Evolutionary conservation across 2,329 filamentous ascomycete species (phyloP).

Genomic region (Arthrobotrys entomopaga): DNA sequence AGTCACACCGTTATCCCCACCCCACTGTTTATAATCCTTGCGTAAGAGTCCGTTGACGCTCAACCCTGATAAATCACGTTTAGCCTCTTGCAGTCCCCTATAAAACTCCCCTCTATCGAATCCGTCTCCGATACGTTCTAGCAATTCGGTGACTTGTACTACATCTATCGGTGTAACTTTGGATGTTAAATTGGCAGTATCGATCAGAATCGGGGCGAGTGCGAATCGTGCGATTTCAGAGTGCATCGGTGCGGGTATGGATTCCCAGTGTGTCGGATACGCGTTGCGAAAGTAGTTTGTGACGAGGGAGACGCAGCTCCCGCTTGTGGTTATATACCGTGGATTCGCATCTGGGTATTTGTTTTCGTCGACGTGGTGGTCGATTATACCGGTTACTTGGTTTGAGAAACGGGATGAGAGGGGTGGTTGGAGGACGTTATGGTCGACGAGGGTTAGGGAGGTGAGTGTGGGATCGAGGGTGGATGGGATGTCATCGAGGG

Average conservation of each 20-base stretch:
- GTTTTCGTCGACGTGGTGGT: constrained; percentile 81
- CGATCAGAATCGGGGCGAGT: constrained; percentile 76
- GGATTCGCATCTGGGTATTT: constrained; percentile 63
- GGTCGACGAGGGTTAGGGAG: constrained; percentile 72
- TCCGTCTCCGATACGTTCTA: constrained; percentile 56
- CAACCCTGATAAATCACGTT: constrained; percentile 73
- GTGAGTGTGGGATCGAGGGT: constrained; percentile 65
- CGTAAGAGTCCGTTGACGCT: constrained; percentile 74
- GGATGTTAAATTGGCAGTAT: constrained; percentile 73
- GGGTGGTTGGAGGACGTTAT: constrained; percentile 71
- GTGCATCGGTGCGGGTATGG: constrained; percentile 59
- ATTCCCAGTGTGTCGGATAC: constrained; percentile 64
- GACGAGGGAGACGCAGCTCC: constrained; percentile 79
- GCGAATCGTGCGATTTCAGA: constrained; percentile 73
- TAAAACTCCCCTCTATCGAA: constrained; percentile 71
- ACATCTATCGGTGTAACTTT: constrained; percentile 75
- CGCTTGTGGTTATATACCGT: constrained; percentile 72
- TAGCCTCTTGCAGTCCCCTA: constrained; percentile 65
- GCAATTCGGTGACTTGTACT: constrained; percentile 55
- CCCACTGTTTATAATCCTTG: constrained; percentile 88
- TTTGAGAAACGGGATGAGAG: constrained; percentile 61
- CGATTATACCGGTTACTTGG: constrained; percentile 74
- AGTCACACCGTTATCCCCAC: constrained; percentile 62
- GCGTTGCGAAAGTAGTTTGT: constrained; percentile 68
- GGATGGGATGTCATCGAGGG: constrained; percentile 69